These are phyloP conservation scores for Trichophyton mentagrophytes DNA, from an alignment of 2,329 filamentous ascomycete genomes.

Conservation along the genomic window DNA sequence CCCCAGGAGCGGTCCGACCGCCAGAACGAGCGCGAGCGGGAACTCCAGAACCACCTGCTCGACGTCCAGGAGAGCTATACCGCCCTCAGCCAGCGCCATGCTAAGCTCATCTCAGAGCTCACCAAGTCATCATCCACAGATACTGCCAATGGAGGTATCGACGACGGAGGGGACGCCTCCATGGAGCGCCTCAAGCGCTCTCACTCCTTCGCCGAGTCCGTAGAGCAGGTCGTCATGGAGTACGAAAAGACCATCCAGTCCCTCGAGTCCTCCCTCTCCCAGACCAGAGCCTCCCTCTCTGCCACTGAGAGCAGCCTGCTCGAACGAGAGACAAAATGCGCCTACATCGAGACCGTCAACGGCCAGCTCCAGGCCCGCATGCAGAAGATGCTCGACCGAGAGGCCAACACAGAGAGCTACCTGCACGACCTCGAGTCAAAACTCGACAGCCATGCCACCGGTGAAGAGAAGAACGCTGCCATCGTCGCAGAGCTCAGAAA, in stretches of 20 bases:
- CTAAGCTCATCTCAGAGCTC: conserved; percentile 89
- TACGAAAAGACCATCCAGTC: conserved; percentile 98
- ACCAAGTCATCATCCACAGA: conserved; percentile 60
- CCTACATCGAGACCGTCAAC: conserved; percentile 86
- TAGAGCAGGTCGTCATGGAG: conserved; percentile 90
- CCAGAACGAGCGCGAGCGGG: conserved; percentile 69
- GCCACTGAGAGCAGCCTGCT: conserved; percentile 73
- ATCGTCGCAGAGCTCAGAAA: conserved; percentile 80
- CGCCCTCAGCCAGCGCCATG: conserved; percentile 79
- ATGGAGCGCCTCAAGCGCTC: conserved; percentile 85
- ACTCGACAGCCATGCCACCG: conserved; percentile 77
- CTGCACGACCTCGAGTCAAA: conserved; percentile 83
- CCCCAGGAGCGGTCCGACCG: conserved; percentile 63
- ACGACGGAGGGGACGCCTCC: conserved; percentile 59
- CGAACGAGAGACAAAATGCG: conserved; percentile 87
- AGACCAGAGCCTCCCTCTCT: conserved; percentile 70
- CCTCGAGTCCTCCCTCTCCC: conserved; percentile 80
- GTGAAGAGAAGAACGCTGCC: conserved; percentile 81
- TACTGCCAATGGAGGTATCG: conserved; percentile 31
- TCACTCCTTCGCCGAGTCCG: conserved; percentile 87
- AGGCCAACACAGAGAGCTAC: conserved; percentile 83
- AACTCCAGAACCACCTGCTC: conserved; percentile 85
- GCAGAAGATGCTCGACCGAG: conserved; percentile 86
- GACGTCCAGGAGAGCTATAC: conserved; percentile 93
- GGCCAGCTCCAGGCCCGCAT: conserved; percentile 75